Evolutionary conservation across 176 grass and related monocot species (phyloP).

Genomic region (Oryza meridionalis): DNA sequence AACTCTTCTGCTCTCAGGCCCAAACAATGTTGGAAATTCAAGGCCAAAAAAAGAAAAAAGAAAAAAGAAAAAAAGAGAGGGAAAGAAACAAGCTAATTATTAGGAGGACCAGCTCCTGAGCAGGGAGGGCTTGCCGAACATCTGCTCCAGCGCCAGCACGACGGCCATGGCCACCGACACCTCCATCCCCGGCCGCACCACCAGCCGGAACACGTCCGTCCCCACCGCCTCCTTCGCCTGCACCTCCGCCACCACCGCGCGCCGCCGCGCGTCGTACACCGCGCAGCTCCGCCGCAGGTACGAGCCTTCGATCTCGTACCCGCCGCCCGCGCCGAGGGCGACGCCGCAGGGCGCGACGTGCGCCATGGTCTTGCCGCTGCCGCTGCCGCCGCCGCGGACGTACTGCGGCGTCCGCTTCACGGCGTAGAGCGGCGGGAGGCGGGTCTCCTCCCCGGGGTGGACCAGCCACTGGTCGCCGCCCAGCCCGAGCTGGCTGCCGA

Average conservation of each 20-base stretch:
- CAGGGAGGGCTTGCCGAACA: constrained; percentile 65
- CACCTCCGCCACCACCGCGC: constrained; percentile 64
- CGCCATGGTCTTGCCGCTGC: constrained; percentile 50
- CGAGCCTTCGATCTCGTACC: constrained; percentile 74
- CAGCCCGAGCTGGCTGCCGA: constrained; percentile 34
- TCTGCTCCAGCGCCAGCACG: constrained; percentile 86
- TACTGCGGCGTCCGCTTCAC: constrained; percentile 59
- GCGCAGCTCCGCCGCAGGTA: constrained; percentile 71
- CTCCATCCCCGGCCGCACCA: constrained; percentile 66
- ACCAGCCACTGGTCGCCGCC: constrained; percentile 72
- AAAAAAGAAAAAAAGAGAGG: neutral
- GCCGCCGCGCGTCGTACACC: constrained; percentile 69
- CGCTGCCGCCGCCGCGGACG: constrained; percentile 24
- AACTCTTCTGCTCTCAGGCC: constrained; percentile 29
- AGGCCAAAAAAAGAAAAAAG: no score
- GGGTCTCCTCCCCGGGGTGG: constrained; percentile 59
- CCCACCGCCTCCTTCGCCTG: constrained; percentile 75
- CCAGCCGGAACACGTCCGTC: constrained; percentile 81
- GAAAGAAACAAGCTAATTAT: neutral
- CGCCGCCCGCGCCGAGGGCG: neutral
- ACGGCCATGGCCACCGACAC: constrained; percentile 70
- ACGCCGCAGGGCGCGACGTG: constrained; percentile 48
- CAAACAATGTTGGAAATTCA: constrained; percentile 43
- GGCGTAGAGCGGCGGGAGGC: constrained; percentile 51
- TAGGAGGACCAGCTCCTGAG: constrained; percentile 75